Conservation (phyloP, 352 stramenopile species). For the Pythium sukuiense region DNA sequence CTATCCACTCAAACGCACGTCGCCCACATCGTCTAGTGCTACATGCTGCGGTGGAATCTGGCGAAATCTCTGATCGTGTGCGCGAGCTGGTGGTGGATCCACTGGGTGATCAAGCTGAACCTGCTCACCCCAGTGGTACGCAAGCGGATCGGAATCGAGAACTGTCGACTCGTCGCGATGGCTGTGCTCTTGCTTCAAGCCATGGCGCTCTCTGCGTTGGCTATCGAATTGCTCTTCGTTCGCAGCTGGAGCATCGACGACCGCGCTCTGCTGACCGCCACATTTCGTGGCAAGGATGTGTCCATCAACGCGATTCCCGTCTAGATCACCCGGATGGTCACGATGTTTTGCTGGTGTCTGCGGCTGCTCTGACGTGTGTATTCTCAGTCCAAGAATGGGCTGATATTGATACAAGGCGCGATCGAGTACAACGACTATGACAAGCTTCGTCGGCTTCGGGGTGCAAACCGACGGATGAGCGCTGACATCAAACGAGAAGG, state of each 20-base stretch:
- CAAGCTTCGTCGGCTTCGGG: background rate
- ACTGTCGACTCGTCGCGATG: background rate
- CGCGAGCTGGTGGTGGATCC: conserved; percentile 20
- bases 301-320: background rate
- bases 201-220: background rate
- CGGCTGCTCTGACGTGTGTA: background rate
- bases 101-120: conserved; percentile 31
- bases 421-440: conserved; percentile 14
- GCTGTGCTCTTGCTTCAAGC: background rate
- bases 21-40: conserved; percentile 17
- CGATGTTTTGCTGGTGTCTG: conserved; percentile 8
- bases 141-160: background rate
- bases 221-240: background rate
- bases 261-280: background rate
- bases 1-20: conserved; percentile 24
- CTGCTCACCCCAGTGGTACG: background rate
- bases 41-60: conserved; percentile 23
- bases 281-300: background rate
- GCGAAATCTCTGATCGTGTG: background rate
- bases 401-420: background rate
- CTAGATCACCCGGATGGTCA: background rate
- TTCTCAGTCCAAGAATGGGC: background rate
- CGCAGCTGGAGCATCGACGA: background rate
- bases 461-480: background rate
- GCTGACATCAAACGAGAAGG: background rate